phyloP scores from a whole-genome alignment of 2,329 filamentous ascomycete species.

The Pyrenochaeta sp. region DNA sequence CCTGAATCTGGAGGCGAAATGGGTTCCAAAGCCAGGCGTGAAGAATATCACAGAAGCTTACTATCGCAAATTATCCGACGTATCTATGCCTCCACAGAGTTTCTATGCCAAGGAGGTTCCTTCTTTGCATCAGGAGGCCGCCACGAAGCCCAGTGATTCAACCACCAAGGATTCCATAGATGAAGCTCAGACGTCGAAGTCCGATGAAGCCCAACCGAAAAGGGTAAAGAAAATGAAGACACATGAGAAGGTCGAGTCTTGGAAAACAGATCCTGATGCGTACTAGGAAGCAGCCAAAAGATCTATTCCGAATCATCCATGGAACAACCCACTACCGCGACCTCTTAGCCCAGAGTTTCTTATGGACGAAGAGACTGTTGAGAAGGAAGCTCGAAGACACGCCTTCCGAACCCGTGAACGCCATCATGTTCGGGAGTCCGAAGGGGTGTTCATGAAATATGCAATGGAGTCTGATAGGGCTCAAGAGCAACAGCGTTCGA shows the following conservation, averaged over 20 bases:
- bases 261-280: not conserved
- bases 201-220: not conserved
- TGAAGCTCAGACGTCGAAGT: not conserved
- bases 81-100: not conserved
- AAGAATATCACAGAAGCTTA: not conserved
- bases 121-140: not conserved
- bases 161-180: not conserved
- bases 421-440: too few species aligned
- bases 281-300: conserved; percentile 3
- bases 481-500: too few species aligned
- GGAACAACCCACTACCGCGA: not conserved
- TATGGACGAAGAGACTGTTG: not conserved
- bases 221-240: not conserved
- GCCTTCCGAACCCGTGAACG: too few species aligned
- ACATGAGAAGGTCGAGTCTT: not conserved
- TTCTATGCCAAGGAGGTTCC: not conserved
- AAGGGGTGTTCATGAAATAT: too few species aligned
- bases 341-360: not conserved
- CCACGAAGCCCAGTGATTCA: not conserved
- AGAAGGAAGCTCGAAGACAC: too few species aligned
- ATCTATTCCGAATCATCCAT: not conserved
- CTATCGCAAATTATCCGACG: not conserved
- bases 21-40: not conserved
- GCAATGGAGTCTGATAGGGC: too few species aligned
- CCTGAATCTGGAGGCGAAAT: too few species aligned